Evolutionary conservation across 2,329 filamentous ascomycete species (phyloP).

Genomic region (Venturia pyrina): DNA sequence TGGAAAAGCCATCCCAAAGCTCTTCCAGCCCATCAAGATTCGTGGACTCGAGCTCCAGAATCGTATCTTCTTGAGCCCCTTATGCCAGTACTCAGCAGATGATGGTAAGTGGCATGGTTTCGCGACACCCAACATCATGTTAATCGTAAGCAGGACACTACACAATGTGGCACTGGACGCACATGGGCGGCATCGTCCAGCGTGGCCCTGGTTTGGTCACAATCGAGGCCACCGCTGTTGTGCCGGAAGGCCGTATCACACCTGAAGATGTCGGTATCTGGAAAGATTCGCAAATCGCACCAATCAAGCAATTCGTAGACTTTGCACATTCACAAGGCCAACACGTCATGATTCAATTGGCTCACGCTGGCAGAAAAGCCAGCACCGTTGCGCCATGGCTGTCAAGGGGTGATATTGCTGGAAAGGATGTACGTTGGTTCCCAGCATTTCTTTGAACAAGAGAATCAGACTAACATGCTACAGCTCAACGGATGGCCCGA

Average conservation of each 20-base stretch:
- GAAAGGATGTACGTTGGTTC: slow-evolving; percentile 26
- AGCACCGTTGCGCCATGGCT: slow-evolving; percentile 56
- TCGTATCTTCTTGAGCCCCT: slow-evolving; percentile 53
- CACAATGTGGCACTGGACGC: slow-evolving; percentile 73
- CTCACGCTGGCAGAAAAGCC: slow-evolving; percentile 62
- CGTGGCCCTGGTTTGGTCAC: slow-evolving; percentile 65
- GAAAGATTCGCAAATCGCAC: slow-evolving; percentile 72
- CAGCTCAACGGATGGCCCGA: slow-evolving; percentile 44
- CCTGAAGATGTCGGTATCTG: slow-evolving; percentile 73
- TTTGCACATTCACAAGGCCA: slow-evolving; percentile 72
- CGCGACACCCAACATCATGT: neutral
- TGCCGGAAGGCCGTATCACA: slow-evolving; percentile 69
- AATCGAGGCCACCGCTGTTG: slow-evolving; percentile 69
- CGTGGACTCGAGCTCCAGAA: slow-evolving; percentile 56
- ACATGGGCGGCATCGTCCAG: slow-evolving; percentile 68
- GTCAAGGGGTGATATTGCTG: slow-evolving; percentile 43
- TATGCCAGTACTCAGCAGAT: slow-evolving; percentile 58
- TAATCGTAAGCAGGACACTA: slow-evolving; percentile 42
- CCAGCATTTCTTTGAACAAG: neutral
- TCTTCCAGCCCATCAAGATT: slow-evolving; percentile 48
- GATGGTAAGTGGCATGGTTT: slow-evolving; percentile 32
- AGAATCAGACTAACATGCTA: slow-evolving; percentile 10
- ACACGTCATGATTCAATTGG: slow-evolving; percentile 70
- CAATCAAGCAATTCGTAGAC: slow-evolving; percentile 60
- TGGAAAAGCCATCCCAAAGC: slow-evolving; percentile 44